phyloP scores from a whole-genome alignment of 768 basidiomycete genomes.

The Leccinum sublutescens region DNA sequence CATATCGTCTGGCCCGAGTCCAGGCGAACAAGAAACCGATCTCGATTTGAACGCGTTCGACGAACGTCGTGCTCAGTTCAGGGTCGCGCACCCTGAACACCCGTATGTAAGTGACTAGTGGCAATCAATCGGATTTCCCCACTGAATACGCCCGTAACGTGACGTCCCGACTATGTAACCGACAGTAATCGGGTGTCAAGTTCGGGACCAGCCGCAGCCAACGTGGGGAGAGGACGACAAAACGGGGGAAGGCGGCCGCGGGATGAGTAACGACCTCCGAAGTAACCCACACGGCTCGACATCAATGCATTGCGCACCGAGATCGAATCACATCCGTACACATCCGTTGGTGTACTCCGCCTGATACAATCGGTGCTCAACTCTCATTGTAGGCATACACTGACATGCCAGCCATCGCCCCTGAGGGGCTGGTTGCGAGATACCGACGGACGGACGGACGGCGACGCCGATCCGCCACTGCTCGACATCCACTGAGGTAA shows the following conservation, averaged over 20 bases:
- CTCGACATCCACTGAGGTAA: background rate
- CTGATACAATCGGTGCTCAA: background rate
- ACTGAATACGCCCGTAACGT: background rate
- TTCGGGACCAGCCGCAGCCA: background rate
- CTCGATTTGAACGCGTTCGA: background rate
- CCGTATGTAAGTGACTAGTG: background rate
- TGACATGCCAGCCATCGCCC: background rate
- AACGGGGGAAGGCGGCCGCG: background rate
- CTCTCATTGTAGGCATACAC: background rate
- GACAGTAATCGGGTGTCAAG: background rate
- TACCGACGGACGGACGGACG: background rate
- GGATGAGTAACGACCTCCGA: background rate
- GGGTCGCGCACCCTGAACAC: background rate
- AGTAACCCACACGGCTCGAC: background rate
- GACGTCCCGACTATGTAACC: background rate
- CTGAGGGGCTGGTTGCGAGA: background rate
- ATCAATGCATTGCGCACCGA: background rate
- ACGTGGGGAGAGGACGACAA: background rate
- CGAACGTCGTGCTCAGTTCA: background rate
- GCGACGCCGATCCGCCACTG: background rate
- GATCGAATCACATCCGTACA: background rate
- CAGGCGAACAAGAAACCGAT: background rate
- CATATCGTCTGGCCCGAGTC: background rate
- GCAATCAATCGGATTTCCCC: background rate
- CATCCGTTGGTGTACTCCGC: background rate